phyloP scores from a whole-genome alignment of 1,139 yeast species.

The Taphrina flavorubra region DNA sequence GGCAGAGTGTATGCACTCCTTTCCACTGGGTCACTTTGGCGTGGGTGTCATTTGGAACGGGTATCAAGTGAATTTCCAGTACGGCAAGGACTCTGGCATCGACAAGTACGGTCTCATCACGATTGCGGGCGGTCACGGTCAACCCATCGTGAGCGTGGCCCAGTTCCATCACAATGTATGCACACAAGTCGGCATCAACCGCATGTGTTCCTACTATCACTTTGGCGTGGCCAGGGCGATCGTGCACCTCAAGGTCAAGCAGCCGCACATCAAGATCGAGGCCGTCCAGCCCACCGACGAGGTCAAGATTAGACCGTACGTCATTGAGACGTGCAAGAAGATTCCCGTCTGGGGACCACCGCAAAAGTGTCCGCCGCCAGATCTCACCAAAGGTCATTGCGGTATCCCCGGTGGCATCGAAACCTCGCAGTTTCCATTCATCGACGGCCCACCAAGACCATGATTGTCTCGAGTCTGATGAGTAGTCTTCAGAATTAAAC shows the following conservation, averaged over 20 bases:
- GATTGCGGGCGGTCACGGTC: neutral
- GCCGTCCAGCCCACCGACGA: neutral
- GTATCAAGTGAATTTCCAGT: neutral
- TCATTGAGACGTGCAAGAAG: neutral
- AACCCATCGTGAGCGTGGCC: neutral
- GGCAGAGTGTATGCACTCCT: neutral
- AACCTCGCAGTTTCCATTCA: neutral
- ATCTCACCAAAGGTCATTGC: neutral
- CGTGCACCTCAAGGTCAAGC: neutral
- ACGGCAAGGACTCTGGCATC: neutral
- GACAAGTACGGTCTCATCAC: neutral
- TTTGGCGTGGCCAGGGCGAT: slow-evolving; percentile 1
- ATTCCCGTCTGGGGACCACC: neutral
- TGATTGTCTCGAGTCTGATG: too few relatives aligned
- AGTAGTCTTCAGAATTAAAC: too few relatives aligned
- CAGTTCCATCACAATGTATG: neutral
- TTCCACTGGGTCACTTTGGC: neutral
- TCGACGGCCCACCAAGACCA: too few relatives aligned
- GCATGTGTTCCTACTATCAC: slow-evolving; percentile 10
- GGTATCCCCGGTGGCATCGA: neutral
- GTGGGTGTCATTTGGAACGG: neutral
- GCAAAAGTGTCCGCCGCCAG: neutral
- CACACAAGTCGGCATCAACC: neutral
- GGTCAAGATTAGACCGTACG: neutral
- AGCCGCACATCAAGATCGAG: neutral